These are phyloP conservation scores for Hygrocybe coccinea DNA, from an alignment of 768 basidiomycete genomes.

Conservation along the genomic window DNA sequence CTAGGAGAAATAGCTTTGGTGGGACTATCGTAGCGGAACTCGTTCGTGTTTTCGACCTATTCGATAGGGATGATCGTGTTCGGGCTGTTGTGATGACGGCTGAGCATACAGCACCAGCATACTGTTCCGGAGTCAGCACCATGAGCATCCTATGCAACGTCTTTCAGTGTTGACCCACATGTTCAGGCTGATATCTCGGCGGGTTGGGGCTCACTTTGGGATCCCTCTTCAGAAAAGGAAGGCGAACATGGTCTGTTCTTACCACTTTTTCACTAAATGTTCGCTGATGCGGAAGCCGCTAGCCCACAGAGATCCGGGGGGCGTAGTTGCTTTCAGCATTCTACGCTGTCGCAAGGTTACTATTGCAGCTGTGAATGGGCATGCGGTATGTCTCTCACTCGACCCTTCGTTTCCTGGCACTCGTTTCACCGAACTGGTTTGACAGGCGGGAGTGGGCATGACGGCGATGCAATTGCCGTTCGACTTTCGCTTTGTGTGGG, in stretches of 20 bases:
- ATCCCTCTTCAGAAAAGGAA: constrained; percentile 40
- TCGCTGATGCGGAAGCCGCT: background rate
- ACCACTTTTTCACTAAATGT: background rate
- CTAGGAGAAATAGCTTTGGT: constrained; percentile 42
- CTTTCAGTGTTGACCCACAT: background rate
- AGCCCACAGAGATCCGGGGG: constrained; percentile 50
- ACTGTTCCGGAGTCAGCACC: constrained; percentile 48
- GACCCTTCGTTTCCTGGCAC: background rate
- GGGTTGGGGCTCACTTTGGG: constrained; percentile 44
- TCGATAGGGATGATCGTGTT: constrained; percentile 50
- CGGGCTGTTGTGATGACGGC: constrained; percentile 49
- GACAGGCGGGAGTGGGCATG: constrained; percentile 45
- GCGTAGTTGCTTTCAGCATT: constrained; percentile 42
- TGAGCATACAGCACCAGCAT: constrained; percentile 47
- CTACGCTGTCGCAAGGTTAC: constrained; percentile 53
- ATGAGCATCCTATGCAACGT: background rate
- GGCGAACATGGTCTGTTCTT: constrained; percentile 40
- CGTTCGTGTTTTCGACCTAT: constrained; percentile 40
- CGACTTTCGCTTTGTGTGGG: constrained; percentile 50
- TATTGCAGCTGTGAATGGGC: constrained; percentile 47
- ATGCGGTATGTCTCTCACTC: constrained; percentile 32
- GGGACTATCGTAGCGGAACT: constrained; percentile 34
- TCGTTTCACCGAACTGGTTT: background rate
- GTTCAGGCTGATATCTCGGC: constrained; percentile 45
- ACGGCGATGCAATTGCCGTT: constrained; percentile 48